These are phyloP conservation scores for Wickerhamiella pararugosa DNA, from an alignment of 1,139 yeast species.

Conservation along the genomic window DNA sequence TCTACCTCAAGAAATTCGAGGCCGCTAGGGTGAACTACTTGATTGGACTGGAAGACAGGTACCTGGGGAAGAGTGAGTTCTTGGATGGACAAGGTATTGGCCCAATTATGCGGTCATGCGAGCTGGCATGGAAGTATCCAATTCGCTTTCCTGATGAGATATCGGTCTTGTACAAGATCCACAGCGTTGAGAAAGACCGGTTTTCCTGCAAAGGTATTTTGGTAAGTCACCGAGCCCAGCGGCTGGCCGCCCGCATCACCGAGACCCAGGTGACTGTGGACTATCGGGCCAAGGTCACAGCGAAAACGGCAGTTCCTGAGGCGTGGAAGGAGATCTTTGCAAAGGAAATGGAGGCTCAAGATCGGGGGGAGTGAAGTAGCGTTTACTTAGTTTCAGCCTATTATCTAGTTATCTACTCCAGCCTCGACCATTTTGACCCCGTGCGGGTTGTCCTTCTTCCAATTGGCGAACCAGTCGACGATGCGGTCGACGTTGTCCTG, in stretches of 20 bases:
- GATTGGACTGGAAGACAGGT: constrained; percentile 12
- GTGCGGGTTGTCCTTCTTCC: constrained; percentile 38
- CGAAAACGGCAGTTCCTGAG: constrained; percentile 22
- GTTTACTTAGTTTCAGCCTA: no score
- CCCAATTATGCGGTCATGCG: constrained; percentile 23
- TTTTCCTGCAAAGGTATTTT: constrained; percentile 23
- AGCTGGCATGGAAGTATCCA: constrained; percentile 25
- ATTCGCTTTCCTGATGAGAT: constrained; percentile 22
- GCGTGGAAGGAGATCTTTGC: constrained; percentile 10
- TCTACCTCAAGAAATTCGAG: constrained; percentile 25
- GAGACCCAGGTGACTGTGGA: constrained; percentile 25
- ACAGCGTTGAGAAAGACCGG: constrained; percentile 20
- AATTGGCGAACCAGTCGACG: constrained; percentile 53
- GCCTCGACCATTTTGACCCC: constrained; percentile 11
- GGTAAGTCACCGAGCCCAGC: constrained; percentile 23
- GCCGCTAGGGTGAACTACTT: constrained; percentile 22
- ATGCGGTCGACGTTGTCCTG: constrained; percentile 69
- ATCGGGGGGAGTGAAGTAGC: constrained; percentile 1
- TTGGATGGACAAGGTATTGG: constrained; percentile 20
- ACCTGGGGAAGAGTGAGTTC: constrained; percentile 16
- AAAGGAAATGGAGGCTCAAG: constrained; percentile 8
- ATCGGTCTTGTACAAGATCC: constrained; percentile 22
- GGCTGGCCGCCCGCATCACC: constrained; percentile 24
- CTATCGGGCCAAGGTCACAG: constrained; percentile 19
- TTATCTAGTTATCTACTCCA: not conserved